These are phyloP conservation scores for Plantago major DNA, from an alignment of 257 asterid species.

Conservation along the genomic window DNA sequence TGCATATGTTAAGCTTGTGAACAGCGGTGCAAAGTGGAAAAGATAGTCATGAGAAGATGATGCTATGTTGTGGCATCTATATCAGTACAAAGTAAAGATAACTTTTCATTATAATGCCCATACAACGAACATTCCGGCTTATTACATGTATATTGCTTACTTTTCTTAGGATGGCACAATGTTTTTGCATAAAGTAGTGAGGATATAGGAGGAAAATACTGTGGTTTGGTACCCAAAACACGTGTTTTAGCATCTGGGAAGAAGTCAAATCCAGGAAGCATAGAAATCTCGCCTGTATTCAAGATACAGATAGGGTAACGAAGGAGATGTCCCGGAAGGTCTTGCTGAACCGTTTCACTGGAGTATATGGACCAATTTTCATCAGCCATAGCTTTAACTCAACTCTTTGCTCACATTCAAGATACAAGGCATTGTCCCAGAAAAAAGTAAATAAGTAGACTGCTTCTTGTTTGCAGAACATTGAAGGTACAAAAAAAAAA, in stretches of 20 bases:
- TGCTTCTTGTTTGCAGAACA: too few relatives aligned
- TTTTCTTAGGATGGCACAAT: not conserved
- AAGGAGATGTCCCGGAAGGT: constrained; percentile 72
- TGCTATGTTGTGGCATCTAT: constrained; percentile 4
- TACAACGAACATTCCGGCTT: too few relatives aligned
- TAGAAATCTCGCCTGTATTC: constrained; percentile 38
- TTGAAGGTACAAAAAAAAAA: too few relatives aligned
- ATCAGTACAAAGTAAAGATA: too few relatives aligned
- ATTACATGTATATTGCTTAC: too few relatives aligned
- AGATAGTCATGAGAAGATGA: constrained; percentile 19
- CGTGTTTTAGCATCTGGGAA: constrained; percentile 87
- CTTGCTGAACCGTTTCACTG: constrained; percentile 30
- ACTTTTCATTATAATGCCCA: too few relatives aligned
- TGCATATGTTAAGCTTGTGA: constrained; percentile 70
- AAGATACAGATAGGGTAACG: constrained; percentile 59
- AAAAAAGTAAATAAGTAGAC: too few relatives aligned
- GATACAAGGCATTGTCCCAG: too few relatives aligned
- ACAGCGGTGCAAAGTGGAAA: constrained; percentile 77
- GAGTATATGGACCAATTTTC: constrained; percentile 55
- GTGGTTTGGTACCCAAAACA: constrained; percentile 61
- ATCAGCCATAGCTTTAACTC: constrained; percentile 51
- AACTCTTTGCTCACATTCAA: too few relatives aligned
- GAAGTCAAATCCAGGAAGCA: constrained; percentile 46
- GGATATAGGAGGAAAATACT: constrained; percentile 57
- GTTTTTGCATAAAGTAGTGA: constrained; percentile 46